A percentile compares a stretch with the other conserved stretches of the same genome.
phyloP scores from a whole-genome alignment of 1,284 basidiomycete genomes.

The Uromyces viciae-fabae region DNA sequence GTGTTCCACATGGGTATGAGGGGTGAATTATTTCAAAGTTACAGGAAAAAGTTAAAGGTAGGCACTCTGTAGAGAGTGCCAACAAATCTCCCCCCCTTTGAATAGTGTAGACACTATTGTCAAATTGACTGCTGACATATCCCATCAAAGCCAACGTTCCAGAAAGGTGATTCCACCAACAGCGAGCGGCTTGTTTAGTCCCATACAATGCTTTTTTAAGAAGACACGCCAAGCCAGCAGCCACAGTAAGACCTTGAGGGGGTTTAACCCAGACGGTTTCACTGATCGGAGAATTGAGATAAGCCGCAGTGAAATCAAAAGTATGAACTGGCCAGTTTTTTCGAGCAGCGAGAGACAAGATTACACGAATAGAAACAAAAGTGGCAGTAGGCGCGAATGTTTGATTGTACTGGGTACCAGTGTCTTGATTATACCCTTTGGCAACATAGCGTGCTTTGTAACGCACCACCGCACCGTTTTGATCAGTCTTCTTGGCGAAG shows the following conservation, averaged over 20 bases:
- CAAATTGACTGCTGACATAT: not conserved
- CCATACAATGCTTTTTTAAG: not conserved
- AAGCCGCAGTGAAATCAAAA: conserved; percentile 15
- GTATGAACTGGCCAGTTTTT: not conserved
- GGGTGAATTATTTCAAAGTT: too few species aligned
- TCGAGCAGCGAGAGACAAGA: not conserved
- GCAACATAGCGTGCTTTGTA: conserved; percentile 46
- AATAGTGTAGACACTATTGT: not conserved
- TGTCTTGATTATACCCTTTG: conserved; percentile 41
- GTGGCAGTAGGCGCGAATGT: conserved; percentile 38
- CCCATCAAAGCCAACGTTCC: not conserved
- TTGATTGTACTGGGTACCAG: conserved; percentile 42
- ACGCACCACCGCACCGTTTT: not conserved
- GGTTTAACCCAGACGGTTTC: not conserved
- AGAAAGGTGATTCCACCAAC: not conserved
- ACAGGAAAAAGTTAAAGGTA: too few species aligned
- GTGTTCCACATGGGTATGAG: too few species aligned
- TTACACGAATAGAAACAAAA: not conserved
- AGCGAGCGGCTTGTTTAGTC: not conserved
- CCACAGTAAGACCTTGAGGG: not conserved
- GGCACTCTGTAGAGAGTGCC: too few species aligned
- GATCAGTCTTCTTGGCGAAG: conserved; percentile 32
- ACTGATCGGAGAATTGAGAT: not conserved
- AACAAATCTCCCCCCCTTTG: too few species aligned
- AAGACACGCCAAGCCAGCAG: not conserved